phyloP scores from a whole-genome alignment of 2,329 filamentous ascomycete species.

The Colletotrichum sojae region DNA sequence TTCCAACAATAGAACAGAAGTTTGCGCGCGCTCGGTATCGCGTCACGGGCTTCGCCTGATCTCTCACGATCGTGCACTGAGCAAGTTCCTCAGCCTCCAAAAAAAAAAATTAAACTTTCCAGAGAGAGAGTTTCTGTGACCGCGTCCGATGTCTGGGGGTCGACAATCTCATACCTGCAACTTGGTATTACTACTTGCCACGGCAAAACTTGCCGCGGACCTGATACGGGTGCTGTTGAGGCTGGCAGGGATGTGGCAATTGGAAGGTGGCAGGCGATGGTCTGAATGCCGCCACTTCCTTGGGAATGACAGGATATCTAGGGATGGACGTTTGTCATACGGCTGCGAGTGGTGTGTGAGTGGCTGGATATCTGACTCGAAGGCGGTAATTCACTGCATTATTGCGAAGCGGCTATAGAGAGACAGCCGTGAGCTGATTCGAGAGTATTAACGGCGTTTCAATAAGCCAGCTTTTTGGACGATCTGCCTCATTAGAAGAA shows the following conservation, averaged over 20 bases:
- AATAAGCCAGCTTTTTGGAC: conserved; percentile 8
- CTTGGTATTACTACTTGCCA: background rate
- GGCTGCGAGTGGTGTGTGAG: background rate
- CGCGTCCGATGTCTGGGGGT: background rate
- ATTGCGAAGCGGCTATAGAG: conserved; percentile 1
- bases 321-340: background rate
- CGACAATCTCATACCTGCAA: background rate
- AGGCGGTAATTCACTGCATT: too few species aligned
- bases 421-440: background rate
- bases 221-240: conserved; percentile 21
- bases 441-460: conserved; percentile 14
- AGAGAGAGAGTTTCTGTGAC: background rate
- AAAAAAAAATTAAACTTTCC: too few species aligned
- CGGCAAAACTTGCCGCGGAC: conserved; percentile 32
- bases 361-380: background rate
- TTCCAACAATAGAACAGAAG: conserved; percentile 16
- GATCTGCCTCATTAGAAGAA: conserved; percentile 4
- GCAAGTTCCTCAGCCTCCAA: background rate
- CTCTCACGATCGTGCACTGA: background rate
- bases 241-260: conserved; percentile 3
- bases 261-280: background rate
- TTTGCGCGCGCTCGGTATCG: background rate
- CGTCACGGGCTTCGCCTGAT: background rate
- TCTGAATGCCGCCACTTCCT: background rate
- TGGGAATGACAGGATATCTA: conserved; percentile 6